Conservation (phyloP, 2,329 filamentous ascomycete species). For the Pseudogymnoascus destructans region DNA sequence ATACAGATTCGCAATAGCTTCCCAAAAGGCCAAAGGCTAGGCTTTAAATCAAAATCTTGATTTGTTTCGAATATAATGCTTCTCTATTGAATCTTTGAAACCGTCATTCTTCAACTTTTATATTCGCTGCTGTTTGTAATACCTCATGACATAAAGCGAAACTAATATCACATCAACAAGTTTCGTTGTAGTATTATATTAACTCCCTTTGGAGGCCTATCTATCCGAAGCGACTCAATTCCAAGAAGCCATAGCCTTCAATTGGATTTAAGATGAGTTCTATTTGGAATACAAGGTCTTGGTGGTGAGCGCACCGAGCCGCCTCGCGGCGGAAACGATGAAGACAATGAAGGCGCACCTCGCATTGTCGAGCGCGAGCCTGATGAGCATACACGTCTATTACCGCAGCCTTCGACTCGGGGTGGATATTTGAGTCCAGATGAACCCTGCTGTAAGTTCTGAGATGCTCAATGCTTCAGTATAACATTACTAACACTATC, state of each 20-base stretch:
- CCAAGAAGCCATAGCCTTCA: neutral
- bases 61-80: neutral
- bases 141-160: neutral
- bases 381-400: constrained; percentile 40
- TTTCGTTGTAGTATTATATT: neutral
- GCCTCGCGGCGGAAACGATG: constrained; percentile 17
- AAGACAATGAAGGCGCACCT: constrained; percentile 14
- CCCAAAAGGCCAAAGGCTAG: neutral
- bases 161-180: neutral
- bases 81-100: neutral
- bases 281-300: neutral
- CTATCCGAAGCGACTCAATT: neutral
- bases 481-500: constrained; percentile 16
- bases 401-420: constrained; percentile 15
- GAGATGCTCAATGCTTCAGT: neutral
- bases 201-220: neutral
- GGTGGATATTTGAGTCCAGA: constrained; percentile 56
- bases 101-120: neutral
- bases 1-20: constrained; percentile 5
- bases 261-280: neutral
- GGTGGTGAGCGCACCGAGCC: constrained; percentile 24
- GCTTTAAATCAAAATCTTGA: neutral
- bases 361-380: constrained; percentile 31
- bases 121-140: neutral
- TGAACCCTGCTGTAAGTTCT: constrained; percentile 61